Conservation (phyloP, 768 basidiomycete genomes). For the Naematelia encephala region DNA sequence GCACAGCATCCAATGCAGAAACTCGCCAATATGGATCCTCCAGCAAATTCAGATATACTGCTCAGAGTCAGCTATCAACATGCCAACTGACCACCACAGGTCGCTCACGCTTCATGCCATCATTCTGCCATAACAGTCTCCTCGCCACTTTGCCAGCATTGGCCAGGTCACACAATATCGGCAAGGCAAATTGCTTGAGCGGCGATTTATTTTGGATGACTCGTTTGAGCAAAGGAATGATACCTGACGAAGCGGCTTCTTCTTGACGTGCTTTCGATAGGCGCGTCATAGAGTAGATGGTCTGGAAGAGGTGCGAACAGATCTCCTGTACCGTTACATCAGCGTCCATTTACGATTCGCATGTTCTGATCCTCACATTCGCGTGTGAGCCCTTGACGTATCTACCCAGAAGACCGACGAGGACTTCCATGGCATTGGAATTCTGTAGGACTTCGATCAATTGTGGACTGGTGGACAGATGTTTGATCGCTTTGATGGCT, state of each 20-base stretch:
- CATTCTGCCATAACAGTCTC: conserved; percentile 84
- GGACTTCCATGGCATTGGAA: conserved; percentile 86
- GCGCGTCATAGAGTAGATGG: conserved; percentile 92
- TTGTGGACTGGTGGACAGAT: conserved; percentile 87
- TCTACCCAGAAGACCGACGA: conserved; percentile 79
- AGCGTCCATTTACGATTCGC: too few species aligned
- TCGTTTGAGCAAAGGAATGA: conserved; percentile 83
- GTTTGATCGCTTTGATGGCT: conserved; percentile 91
- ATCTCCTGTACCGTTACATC: conserved; percentile 67
- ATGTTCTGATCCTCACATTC: conserved; percentile 58
- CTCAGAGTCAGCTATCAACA: background rate
- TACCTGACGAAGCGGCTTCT: conserved; percentile 93
- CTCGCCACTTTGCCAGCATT: conserved; percentile 92
- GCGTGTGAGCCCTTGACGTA: conserved; percentile 73
- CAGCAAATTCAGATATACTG: conserved; percentile 50
- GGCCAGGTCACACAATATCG: conserved; percentile 92
- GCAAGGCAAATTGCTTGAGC: conserved; percentile 92
- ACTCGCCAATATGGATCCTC: conserved; percentile 51
- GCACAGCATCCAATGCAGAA: conserved; percentile 67
- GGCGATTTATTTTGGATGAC: conserved; percentile 86
- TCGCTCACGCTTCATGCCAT: conserved; percentile 63
- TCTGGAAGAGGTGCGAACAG: conserved; percentile 94
- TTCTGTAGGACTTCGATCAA: conserved; percentile 92
- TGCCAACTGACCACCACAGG: background rate
- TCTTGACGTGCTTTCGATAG: conserved; percentile 92